These are phyloP conservation scores for Gossypium schwendimanii DNA, from an alignment of 441 rosid genomes.

Conservation along the genomic window DNA sequence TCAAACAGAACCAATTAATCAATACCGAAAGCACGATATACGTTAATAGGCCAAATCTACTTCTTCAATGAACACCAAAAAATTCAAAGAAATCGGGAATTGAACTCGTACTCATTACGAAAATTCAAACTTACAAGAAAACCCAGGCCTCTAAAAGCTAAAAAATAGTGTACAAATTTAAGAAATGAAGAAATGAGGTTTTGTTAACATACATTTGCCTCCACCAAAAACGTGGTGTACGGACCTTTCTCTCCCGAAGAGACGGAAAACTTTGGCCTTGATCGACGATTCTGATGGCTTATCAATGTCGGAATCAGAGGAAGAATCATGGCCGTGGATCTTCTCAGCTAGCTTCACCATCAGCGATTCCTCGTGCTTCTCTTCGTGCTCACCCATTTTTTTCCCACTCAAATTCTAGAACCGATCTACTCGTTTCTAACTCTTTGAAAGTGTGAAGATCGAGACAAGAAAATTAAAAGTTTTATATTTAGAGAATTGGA, in stretches of 20 bases:
- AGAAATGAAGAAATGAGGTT: background rate
- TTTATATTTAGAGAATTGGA: too few species aligned
- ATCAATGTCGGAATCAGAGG: conserved; percentile 62
- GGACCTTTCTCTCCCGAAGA: conserved; percentile 80
- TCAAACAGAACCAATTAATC: background rate
- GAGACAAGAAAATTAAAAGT: background rate
- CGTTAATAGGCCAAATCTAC: background rate
- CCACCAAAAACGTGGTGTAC: conserved; percentile 80
- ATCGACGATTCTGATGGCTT: conserved; percentile 36
- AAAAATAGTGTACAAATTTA: background rate
- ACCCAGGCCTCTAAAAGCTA: background rate
- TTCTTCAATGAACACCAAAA: background rate
- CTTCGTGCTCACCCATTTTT: conserved; percentile 53
- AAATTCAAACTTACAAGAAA: background rate
- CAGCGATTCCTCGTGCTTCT: conserved; percentile 51
- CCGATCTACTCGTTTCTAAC: background rate
- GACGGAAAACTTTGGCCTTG: conserved; percentile 54
- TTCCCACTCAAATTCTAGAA: conserved; percentile 16
- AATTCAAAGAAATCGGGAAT: background rate
- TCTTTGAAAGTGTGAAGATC: background rate
- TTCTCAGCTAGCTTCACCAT: conserved; percentile 65
- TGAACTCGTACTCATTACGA: background rate
- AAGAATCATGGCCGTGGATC: conserved; percentile 43
- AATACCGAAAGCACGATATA: background rate
- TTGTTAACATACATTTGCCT: conserved; percentile 43